phyloP scores from a whole-genome alignment of 768 basidiomycete genomes.

The Tephrocybe rancida region DNA sequence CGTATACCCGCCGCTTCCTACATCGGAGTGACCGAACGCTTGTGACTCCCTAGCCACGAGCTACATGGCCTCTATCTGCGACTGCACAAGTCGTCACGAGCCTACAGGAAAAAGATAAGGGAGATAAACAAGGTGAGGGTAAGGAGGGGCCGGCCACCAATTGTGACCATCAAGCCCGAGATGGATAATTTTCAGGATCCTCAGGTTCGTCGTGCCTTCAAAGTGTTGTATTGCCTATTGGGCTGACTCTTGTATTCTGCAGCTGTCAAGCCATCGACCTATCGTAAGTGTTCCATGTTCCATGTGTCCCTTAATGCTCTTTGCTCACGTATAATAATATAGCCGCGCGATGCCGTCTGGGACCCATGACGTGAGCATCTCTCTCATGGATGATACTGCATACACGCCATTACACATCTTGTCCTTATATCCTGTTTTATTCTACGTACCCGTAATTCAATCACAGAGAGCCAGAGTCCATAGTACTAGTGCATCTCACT shows the following conservation, averaged over 20 bases:
- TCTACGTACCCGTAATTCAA: no score
- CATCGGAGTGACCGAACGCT: neutral
- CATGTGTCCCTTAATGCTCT: neutral
- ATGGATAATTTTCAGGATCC: slow-evolving; percentile 44
- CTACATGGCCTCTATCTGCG: slow-evolving; percentile 31
- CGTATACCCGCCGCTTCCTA: neutral
- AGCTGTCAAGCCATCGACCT: slow-evolving; percentile 19
- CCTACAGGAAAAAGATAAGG: slow-evolving; percentile 24
- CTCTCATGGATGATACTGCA: no score
- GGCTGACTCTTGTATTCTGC: neutral
- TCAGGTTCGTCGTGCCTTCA: slow-evolving; percentile 20
- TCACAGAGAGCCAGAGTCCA: no score
- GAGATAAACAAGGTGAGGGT: slow-evolving; percentile 18
- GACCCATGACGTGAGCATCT: slow-evolving; percentile 9
- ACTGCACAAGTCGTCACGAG: slow-evolving; percentile 26
- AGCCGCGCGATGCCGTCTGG: slow-evolving; percentile 14
- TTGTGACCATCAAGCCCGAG: slow-evolving; percentile 16
- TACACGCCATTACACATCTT: no score
- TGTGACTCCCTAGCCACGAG: slow-evolving; percentile 24
- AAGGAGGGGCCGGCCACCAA: slow-evolving; percentile 12
- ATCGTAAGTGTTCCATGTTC: slow-evolving; percentile 4
- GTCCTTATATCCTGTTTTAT: no score
- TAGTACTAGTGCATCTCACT: no score
- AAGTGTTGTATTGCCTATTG: neutral
- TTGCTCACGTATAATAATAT: neutral